These are phyloP conservation scores for Cymodocea nodosa DNA, from an alignment of 116 monocot genomes.

Conservation along the genomic window DNA sequence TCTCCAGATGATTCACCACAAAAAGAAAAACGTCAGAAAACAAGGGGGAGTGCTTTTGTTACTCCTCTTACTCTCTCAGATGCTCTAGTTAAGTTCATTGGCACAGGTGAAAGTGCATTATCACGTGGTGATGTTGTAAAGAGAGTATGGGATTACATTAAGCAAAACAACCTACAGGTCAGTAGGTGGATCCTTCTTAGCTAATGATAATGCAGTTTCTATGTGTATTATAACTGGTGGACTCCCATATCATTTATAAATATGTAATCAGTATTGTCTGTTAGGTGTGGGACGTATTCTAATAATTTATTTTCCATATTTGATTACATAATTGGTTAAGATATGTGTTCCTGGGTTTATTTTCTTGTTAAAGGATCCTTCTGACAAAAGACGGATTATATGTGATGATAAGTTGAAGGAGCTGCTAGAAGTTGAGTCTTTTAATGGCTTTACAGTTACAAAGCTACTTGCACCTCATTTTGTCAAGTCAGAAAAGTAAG, in stretches of 20 bases:
- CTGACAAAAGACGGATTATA: conserved; percentile 69
- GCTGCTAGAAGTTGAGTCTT: conserved; percentile 68
- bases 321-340: too few relatives aligned
- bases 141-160: conserved; percentile 87
- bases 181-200: neutral
- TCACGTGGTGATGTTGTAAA: conserved; percentile 72
- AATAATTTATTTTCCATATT: too few relatives aligned
- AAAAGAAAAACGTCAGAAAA: conserved; percentile 45
- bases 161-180: conserved; percentile 90
- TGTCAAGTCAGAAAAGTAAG: conserved; percentile 44
- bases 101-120: conserved; percentile 72
- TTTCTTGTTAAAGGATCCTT: conserved; percentile 59
- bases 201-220: neutral
- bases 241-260: too few relatives aligned
- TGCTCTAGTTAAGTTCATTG: conserved; percentile 83
- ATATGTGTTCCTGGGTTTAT: neutral
- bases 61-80: conserved; percentile 72
- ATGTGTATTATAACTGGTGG: too few relatives aligned
- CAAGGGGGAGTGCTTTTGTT: conserved; percentile 42
- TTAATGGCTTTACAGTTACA: conserved; percentile 59
- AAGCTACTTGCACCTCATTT: conserved; percentile 84
- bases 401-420: conserved; percentile 88
- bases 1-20: conserved; percentile 20
- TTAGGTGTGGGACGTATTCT: too few relatives aligned
- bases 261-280: too few relatives aligned